phyloP scores from a whole-genome alignment of 2,329 filamentous ascomycete genomes.

The Hypoxylon sp. region DNA sequence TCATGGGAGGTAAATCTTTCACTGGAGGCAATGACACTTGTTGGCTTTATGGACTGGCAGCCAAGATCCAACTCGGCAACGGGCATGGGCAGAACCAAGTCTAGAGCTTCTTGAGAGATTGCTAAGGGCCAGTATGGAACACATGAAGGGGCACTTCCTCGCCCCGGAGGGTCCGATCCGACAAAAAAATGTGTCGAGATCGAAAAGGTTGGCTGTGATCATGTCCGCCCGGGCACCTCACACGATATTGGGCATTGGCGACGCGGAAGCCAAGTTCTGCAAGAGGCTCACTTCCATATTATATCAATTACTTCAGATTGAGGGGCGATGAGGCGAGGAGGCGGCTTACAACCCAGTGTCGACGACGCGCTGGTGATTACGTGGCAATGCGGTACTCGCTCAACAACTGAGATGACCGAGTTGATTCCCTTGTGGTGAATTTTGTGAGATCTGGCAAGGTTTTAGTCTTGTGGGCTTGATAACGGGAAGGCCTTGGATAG shows the following conservation, averaged over 20 bases:
- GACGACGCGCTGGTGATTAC: slow-evolving; percentile 66
- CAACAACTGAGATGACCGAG: slow-evolving; percentile 24
- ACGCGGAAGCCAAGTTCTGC: slow-evolving; percentile 68
- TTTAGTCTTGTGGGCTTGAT: slow-evolving; percentile 16
- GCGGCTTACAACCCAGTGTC: slow-evolving; percentile 61
- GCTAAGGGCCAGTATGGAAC: slow-evolving; percentile 69
- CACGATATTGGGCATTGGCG: slow-evolving; percentile 69
- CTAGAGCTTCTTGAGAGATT: slow-evolving; percentile 65
- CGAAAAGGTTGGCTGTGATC: slow-evolving; percentile 67
- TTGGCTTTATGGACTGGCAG: slow-evolving; percentile 17
- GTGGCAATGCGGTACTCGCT: slow-evolving; percentile 65
- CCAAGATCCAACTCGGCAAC: slow-evolving; percentile 26
- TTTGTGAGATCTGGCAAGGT: slow-evolving; percentile 15
- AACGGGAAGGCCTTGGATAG: slow-evolving; percentile 13
- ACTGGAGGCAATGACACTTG: slow-evolving; percentile 53
- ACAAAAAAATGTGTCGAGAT: slow-evolving; percentile 66
- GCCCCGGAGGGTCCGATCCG: slow-evolving; percentile 66
- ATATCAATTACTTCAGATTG: slow-evolving; percentile 71
- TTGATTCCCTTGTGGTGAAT: slow-evolving; percentile 9
- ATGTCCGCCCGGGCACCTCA: slow-evolving; percentile 69
- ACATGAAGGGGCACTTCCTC: slow-evolving; percentile 71
- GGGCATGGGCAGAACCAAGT: slow-evolving; percentile 57
- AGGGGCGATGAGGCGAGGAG: slow-evolving; percentile 61
- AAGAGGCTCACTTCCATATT: slow-evolving; percentile 72
- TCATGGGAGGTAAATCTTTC: slow-evolving; percentile 53